Evolutionary conservation across 805 yeast genomes (phyloP), one percentile per base, ranked within the genome.

Genomic region (Candida multigemmis): DNA sequence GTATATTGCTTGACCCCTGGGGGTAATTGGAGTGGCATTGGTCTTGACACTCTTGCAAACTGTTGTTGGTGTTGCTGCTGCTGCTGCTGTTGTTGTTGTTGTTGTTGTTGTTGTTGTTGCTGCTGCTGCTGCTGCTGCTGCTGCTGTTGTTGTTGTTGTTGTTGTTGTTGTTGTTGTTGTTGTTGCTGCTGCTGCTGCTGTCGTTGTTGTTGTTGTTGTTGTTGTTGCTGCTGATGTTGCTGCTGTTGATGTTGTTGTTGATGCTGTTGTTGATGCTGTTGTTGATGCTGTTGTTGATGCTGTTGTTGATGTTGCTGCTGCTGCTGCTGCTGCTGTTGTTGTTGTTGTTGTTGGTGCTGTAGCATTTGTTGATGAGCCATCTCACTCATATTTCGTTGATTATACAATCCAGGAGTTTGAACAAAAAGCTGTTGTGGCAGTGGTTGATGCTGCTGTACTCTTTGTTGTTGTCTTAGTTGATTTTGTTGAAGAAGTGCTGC

Each of bases 401-500:
- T n/a, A n/a, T n/a, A n/a, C n/a, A n/a, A n/a, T n/a, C n/a, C n/a
- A n/a, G 35, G 26, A n/a, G 28, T 26, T 13, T 35, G 41, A 24
- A 35, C 40, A 9, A 30, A 33, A 28, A 36, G 32, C 15, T 39
- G 43, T 25, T 44, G 36, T 25, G 40, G 51, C 26, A 36, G 42
- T 20, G 44, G 49, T 25, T 48, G 44, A 4, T 40, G 24, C n/a
- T 39, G 30, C 19, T 42, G 47, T 25, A 16, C 33, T 10, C 23
- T 24, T 6, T 31, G 36, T 24, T 41, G 33, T 26, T 42, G 52
- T 25, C 36, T 41, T 21, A 42, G 53, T 27, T 46, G 41, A 4
- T 38, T 20, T 12, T 36, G 29, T 19, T 42, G 48, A 27, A 42
- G 54, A 27, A 22, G 37, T 20, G 43, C 25, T 19, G 24, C 31